Percentiles rank a stretch among this genome's conserved stretches.
Conservation (phyloP, 2,329 filamentous ascomycete genomes). For the Penicillium sp. region DNA sequence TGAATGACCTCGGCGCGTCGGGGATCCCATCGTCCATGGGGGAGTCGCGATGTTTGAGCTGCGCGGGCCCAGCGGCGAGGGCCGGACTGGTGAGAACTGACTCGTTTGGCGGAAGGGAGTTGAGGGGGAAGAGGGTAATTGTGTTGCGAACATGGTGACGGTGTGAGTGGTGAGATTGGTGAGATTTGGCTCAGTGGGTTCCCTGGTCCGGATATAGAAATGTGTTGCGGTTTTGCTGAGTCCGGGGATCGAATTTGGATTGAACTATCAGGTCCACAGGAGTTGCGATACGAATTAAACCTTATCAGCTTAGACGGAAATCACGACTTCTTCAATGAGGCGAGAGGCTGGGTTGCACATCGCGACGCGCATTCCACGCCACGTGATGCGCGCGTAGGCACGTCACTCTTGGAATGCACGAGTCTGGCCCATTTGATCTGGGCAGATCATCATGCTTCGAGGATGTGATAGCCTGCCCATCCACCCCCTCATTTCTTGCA, state of each 20-base stretch:
- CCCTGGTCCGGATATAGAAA: conserved; percentile 21
- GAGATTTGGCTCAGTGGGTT: conserved; percentile 8
- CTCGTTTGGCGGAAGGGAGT: conserved; percentile 22
- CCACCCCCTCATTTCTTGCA: background rate
- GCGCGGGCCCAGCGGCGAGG: conserved; percentile 26
- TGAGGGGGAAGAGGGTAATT: conserved; percentile 17
- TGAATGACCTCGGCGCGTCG: conserved; percentile 4
- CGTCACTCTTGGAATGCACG: background rate
- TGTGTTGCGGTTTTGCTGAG: conserved; percentile 15
- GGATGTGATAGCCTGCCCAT: background rate
- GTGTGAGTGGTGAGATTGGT: conserved; percentile 1
- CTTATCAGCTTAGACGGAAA: conserved; percentile 3
- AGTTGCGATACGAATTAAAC: background rate
- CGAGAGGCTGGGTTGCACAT: conserved; percentile 6
- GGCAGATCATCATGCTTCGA: background rate
- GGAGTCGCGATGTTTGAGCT: conserved; percentile 19
- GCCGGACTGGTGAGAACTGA: conserved; percentile 22
- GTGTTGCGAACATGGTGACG: conserved; percentile 32
- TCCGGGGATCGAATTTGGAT: conserved; percentile 3
- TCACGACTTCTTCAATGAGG: conserved; percentile 11
- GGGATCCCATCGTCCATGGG: conserved; percentile 22
- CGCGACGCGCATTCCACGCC: conserved; percentile 15
- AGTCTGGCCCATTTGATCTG: background rate
- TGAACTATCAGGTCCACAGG: conserved; percentile 1
- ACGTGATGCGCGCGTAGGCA: conserved; percentile 14